Evolutionary conservation across 2,329 filamentous ascomycete species (phyloP).

Genomic region (Ophiostoma australiae): DNA sequence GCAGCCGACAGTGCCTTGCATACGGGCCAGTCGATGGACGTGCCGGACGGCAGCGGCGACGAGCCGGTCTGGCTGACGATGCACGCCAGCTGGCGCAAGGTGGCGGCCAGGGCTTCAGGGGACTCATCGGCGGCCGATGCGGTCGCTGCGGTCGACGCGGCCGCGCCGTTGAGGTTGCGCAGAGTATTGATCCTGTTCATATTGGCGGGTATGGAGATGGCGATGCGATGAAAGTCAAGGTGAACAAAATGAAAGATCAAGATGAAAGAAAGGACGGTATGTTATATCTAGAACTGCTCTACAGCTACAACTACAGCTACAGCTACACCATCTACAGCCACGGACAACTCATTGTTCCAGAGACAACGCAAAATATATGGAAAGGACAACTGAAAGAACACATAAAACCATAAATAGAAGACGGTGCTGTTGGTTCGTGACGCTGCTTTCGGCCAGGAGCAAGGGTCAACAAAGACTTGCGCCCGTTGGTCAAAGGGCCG

Average conservation of each 20-base stretch:
- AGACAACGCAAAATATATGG: background rate
- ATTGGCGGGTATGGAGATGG: background rate
- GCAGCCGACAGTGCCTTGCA: slow-evolving; percentile 7
- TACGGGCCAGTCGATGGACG: background rate
- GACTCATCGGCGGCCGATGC: background rate
- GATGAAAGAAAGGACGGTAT: too few relatives aligned
- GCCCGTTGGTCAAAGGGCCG: background rate
- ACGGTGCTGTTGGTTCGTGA: background rate
- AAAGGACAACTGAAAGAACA: background rate
- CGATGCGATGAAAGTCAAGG: background rate
- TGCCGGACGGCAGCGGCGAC: background rate
- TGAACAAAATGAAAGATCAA: background rate
- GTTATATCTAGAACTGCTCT: background rate
- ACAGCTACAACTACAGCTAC: background rate
- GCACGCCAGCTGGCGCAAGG: background rate
- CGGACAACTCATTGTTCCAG: background rate
- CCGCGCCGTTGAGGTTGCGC: background rate
- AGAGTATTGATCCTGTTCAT: slow-evolving; percentile 7
- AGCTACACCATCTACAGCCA: background rate
- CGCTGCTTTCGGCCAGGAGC: background rate
- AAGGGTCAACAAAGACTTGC: background rate
- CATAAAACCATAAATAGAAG: background rate
- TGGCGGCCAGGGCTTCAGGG: background rate
- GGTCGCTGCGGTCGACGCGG: background rate
- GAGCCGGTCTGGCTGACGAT: background rate